Conservation (phyloP, 164 flowering plant genomes). For the Cinnamomum micranthum region DNA sequence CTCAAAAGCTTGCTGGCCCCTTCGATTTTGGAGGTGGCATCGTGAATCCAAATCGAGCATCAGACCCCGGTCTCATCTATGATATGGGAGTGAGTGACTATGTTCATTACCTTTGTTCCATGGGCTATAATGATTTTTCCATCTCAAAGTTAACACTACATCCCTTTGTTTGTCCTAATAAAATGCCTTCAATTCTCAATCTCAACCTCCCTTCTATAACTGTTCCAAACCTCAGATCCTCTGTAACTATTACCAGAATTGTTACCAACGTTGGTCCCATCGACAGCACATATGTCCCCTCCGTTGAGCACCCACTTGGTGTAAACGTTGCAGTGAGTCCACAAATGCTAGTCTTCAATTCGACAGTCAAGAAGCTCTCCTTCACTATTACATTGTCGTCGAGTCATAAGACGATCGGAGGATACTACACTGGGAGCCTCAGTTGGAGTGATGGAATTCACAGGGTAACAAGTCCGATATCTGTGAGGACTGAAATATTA, state of each 20-base stretch:
- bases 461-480: no score
- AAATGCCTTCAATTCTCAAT: slow-evolving; percentile 5
- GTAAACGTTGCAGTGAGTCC: no score
- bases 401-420: no score
- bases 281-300: neutral
- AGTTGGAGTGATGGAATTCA: no score
- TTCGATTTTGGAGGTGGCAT: slow-evolving; percentile 43
- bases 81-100: slow-evolving; percentile 25
- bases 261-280: slow-evolving; percentile 37
- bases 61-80: slow-evolving; percentile 21
- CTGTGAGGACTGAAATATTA: no score
- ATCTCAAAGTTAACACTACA: slow-evolving; percentile 19
- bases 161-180: slow-evolving; percentile 10
- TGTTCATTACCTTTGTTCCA: slow-evolving; percentile 33
- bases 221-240: slow-evolving; percentile 29
- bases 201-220: slow-evolving; percentile 44
- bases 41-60: slow-evolving; percentile 26
- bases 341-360: no score
- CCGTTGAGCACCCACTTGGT: no score
- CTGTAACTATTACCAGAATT: slow-evolving; percentile 29
- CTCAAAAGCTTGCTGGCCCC: slow-evolving; percentile 29
- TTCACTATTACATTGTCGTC: no score
- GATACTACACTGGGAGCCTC: no score
- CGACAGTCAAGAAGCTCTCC: no score
- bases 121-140: slow-evolving; percentile 24